phyloP scores from a whole-genome alignment of 805 yeast genomes.

The Zygotorulaspora sp. region DNA sequence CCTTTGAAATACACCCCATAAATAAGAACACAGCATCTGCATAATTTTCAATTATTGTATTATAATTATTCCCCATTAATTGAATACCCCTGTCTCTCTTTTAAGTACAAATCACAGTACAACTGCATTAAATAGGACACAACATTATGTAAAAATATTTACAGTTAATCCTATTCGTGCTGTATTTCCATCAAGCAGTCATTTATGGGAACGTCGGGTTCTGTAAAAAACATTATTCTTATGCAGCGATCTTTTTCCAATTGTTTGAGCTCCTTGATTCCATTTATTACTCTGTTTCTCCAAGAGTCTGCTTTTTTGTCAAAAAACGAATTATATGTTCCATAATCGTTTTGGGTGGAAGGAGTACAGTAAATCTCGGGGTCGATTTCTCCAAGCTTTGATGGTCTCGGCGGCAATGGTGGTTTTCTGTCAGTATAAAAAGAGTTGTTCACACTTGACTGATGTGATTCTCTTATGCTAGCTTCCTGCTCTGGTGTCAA shows the following conservation, averaged over 20 bases:
- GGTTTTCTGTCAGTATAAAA: constrained; percentile 12
- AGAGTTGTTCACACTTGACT: neutral
- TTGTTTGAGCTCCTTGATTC: constrained; percentile 29
- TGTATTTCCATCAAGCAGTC: constrained; percentile 17
- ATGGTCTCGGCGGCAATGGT: constrained; percentile 20
- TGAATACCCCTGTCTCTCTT: too few relatives aligned
- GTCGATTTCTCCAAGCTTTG: constrained; percentile 9
- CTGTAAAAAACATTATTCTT: constrained; percentile 30
- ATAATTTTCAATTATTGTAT: neutral
- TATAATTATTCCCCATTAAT: too few relatives aligned
- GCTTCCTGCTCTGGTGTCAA: constrained; percentile 26
- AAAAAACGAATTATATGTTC: constrained; percentile 25
- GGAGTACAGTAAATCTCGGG: constrained; percentile 22
- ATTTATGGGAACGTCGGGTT: constrained; percentile 26
- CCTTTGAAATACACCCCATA: constrained; percentile 30
- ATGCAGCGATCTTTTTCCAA: constrained; percentile 19
- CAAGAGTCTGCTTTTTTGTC: constrained; percentile 54
- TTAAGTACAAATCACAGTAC: too few relatives aligned
- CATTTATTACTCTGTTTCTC: constrained; percentile 48
- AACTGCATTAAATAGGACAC: neutral
- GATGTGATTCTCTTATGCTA: constrained; percentile 18
- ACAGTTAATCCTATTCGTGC: constrained; percentile 2
- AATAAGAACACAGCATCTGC: constrained; percentile 18
- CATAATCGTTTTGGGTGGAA: constrained; percentile 30
- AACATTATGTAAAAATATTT: neutral